Base-by-base conservation (phyloP, 2,329 filamentous ascomycete genomes). In the Xylaria sp. region DNA sequence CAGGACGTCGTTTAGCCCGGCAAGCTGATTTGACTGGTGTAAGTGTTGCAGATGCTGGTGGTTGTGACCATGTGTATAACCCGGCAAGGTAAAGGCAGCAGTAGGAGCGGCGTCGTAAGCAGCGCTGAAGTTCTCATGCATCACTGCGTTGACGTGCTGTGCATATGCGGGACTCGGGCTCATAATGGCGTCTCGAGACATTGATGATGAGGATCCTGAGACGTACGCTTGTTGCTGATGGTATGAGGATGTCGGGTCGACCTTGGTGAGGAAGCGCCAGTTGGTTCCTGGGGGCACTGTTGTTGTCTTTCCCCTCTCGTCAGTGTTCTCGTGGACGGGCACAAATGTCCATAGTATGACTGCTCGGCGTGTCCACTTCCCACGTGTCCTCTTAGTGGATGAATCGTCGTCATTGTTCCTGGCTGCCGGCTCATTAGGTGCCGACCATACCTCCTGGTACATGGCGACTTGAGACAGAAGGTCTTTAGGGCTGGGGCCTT, bases 401-500 rank as follows among this genome's bases (percentile, higher is more conserved):
- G 69, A 34, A 15, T 68, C 65, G 1, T 66, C 64, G 32, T 54
- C 69, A 7, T 28, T 54, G 13, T 20, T 48, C n/a, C 57, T 68
- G 10, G 10, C 37, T 1, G 13, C 50, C 18, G 46, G 74, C n/a
- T 74, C 81, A 66, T 83, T 82, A 6, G 86, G 78, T 13, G 82
- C 80, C 3, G 87, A 90, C 84, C 86, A 90, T 44, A 91, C 83
- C 81, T 91, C 89, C 77, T 91, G 89, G 77, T 89, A 88, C 89
- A 91, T 91, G 76, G 87, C 87, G 55, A 90, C 88, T 77, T 86
- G 86, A 72, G 85, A 83, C 61, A 90, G 84, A 66, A 90, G 82
- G 52, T 89, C 87, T 74, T 86, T 86, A 25, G 78, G 78, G 18
- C 68, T 74, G 6, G 75, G 75, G 52, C 74, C 72, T 59, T 74